These are phyloP conservation scores for Cystobasidiaceae sp. DNA, from an alignment of 1,284 basidiomycete species.

Conservation along the genomic window DNA sequence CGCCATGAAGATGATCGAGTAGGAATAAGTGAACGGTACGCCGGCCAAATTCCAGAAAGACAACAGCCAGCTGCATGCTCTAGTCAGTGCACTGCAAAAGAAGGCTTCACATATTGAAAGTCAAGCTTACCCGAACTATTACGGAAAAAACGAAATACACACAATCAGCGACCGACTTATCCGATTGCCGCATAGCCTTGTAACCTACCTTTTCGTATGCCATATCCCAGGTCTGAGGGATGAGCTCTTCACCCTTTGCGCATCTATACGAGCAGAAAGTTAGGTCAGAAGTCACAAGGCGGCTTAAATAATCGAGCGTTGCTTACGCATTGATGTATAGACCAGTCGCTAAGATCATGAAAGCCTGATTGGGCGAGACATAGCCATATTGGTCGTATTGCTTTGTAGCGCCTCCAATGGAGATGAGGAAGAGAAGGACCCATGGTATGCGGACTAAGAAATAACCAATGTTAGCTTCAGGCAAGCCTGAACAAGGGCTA, in stretches of 20 bases:
- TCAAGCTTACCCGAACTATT: background rate
- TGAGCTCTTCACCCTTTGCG: constrained; percentile 64
- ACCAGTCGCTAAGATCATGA: constrained; percentile 93
- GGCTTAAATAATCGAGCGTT: background rate
- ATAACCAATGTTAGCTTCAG: background rate
- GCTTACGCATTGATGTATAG: constrained; percentile 90
- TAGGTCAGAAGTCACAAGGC: background rate
- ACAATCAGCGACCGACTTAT: background rate
- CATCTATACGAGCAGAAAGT: constrained; percentile 13
- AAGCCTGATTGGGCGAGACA: constrained; percentile 92
- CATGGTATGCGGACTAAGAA: constrained; percentile 81
- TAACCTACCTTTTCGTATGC: constrained; percentile 72
- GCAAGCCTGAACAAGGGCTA: background rate
- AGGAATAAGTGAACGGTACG: constrained; percentile 73
- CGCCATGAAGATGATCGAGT: constrained; percentile 97
- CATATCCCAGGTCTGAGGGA: constrained; percentile 99
- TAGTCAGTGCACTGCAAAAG: too few relatives aligned
- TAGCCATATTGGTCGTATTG: constrained; percentile 90
- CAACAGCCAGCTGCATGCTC: constrained; percentile 45
- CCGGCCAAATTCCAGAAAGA: constrained; percentile 79
- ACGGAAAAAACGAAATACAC: background rate
- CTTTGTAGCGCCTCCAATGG: constrained; percentile 87
- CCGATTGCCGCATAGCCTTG: constrained; percentile 29
- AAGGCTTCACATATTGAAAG: background rate
- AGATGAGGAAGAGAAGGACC: constrained; percentile 90